Conservation (phyloP, 2,329 filamentous ascomycete species). For the Lecanicillium sp. region DNA sequence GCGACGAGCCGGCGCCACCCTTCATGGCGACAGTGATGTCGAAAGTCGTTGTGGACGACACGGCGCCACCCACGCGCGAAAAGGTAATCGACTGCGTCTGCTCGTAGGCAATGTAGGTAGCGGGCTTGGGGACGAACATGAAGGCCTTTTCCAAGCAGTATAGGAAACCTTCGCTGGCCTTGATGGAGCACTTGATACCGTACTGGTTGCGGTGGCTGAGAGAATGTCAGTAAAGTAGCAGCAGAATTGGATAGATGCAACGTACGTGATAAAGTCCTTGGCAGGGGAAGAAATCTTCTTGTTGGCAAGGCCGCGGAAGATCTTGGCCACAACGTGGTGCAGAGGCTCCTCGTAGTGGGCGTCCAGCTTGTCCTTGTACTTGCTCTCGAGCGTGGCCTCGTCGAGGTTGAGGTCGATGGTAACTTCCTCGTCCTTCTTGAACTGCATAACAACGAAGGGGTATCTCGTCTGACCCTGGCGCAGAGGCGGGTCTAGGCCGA, state of each 20-base stretch:
- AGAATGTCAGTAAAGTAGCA: slow-evolving; percentile 23
- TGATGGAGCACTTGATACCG: slow-evolving; percentile 99
- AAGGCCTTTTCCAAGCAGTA: slow-evolving; percentile 98
- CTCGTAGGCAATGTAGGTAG: slow-evolving; percentile 94
- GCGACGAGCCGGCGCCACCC: slow-evolving; percentile 76
- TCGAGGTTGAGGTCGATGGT: slow-evolving; percentile 95
- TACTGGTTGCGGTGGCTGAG: slow-evolving; percentile 78
- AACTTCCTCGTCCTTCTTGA: slow-evolving; percentile 96
- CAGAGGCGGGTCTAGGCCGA: slow-evolving; percentile 89
- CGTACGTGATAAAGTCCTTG: slow-evolving; percentile 80
- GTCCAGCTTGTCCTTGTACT: slow-evolving; percentile 86
- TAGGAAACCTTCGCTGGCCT: slow-evolving; percentile 94
- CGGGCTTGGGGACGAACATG: slow-evolving; percentile 98
- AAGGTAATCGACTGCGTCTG: slow-evolving; percentile 89
- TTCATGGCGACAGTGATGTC: slow-evolving; percentile 94
- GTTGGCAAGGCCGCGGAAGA: slow-evolving; percentile 88
- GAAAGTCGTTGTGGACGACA: slow-evolving; percentile 91
- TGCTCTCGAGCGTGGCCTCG: slow-evolving; percentile 72
- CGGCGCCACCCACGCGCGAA: slow-evolving; percentile 88
- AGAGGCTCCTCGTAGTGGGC: slow-evolving; percentile 90
- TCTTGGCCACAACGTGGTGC: slow-evolving; percentile 87
- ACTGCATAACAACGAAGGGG: slow-evolving; percentile 98
- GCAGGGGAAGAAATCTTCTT: slow-evolving; percentile 94
- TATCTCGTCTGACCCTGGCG: slow-evolving; percentile 97
- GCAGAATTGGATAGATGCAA: slow-evolving; percentile 13